Evolutionary conservation across 306 rosid genomes (phyloP).

Genomic region (Lotus japonicus): DNA sequence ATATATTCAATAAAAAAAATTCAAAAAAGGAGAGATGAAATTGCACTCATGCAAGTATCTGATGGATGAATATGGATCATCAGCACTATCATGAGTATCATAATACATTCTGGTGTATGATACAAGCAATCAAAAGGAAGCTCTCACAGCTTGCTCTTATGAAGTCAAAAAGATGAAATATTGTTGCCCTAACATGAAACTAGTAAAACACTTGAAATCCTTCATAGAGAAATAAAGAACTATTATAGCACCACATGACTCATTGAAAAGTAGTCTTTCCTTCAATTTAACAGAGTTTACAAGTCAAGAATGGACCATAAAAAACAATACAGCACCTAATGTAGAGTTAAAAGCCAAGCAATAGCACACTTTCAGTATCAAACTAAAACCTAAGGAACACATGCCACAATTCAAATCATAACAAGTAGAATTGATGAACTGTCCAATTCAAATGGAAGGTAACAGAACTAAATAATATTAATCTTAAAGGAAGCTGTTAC

Average conservation of each 20-base stretch:
- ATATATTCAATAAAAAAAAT: too few species aligned
- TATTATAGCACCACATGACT: background rate
- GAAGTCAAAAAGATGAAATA: background rate
- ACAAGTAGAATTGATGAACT: background rate
- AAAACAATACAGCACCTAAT: background rate
- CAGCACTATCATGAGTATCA: background rate
- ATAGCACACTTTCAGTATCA: background rate
- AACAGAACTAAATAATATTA: too few species aligned
- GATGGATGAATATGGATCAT: background rate
- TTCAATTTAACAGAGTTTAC: background rate
- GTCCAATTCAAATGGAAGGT: background rate
- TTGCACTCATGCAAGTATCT: too few species aligned
- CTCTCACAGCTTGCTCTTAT: background rate
- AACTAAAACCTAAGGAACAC: conserved; percentile 9
- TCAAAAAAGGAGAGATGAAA: too few species aligned
- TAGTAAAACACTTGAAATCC: background rate
- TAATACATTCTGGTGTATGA: background rate
- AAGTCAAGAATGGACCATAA: background rate
- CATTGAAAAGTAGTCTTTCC: background rate
- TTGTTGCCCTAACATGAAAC: background rate
- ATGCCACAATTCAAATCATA: background rate
- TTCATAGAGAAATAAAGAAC: background rate
- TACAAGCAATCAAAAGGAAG: background rate
- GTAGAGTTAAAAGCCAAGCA: background rate
- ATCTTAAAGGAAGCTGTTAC: background rate